These are phyloP conservation scores for Beauveria sp. DNA, from an alignment of 2,329 filamentous ascomycete genomes.

Conservation along the genomic window DNA sequence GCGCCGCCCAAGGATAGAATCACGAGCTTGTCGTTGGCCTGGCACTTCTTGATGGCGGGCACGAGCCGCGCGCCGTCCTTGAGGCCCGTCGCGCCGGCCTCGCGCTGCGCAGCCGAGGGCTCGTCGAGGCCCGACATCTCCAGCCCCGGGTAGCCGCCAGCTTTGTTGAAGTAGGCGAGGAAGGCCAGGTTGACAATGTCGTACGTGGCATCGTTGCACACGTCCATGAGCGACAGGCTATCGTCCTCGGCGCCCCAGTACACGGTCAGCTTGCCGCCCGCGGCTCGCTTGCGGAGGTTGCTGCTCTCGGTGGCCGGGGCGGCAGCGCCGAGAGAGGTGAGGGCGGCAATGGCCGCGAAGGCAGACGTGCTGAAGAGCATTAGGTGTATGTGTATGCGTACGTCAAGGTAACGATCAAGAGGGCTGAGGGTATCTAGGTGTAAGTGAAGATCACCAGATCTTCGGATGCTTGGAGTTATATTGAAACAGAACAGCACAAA, in stretches of 20 bases:
- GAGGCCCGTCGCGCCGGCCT: constrained; percentile 17
- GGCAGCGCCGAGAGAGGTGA: constrained; percentile 3
- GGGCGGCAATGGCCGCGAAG: constrained; percentile 2
- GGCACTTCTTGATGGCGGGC: constrained; percentile 44
- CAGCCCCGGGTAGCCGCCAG: constrained; percentile 12
- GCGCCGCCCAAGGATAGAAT: constrained; percentile 63
- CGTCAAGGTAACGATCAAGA: not conserved
- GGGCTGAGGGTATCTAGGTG: not conserved
- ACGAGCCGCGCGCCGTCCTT: constrained; percentile 16
- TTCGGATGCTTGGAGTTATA: not conserved
- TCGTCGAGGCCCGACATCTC: constrained; percentile 5
- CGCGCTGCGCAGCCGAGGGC: constrained; percentile 11
- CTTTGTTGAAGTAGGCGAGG: constrained; percentile 16
- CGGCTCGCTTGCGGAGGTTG: constrained; percentile 3
- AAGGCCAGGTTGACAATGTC: constrained; percentile 19
- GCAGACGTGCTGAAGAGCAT: constrained; percentile 8
- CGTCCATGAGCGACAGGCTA: constrained; percentile 14
- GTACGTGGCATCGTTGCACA: constrained; percentile 16
- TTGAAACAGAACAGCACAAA: not conserved
- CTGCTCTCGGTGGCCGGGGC: not conserved
- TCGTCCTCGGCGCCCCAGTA: constrained; percentile 18
- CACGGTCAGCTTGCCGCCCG: constrained; percentile 16
- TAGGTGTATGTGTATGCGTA: not conserved
- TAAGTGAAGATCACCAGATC: not conserved
- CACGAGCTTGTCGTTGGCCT: constrained; percentile 58